Conservation (phyloP, 345 rosid species). For the Luvunga scandens region DNA sequence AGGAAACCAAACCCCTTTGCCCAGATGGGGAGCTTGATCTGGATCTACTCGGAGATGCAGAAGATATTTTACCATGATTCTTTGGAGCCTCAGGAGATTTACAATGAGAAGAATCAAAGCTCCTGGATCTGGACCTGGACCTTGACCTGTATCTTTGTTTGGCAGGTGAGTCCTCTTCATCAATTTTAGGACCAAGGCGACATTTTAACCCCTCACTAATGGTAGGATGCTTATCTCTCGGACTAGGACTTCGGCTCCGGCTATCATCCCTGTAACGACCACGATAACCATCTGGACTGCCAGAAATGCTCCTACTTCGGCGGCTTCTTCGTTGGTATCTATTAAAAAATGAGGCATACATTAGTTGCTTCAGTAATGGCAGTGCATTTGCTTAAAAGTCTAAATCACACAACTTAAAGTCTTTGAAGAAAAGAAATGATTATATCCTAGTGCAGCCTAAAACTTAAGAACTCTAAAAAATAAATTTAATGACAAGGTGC, state of each 20-base stretch:
- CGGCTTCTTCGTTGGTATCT: slow-evolving; percentile 54
- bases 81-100: slow-evolving; percentile 42
- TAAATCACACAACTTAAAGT: not conserved
- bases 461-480: not conserved
- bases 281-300: slow-evolving; percentile 53
- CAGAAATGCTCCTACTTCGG: slow-evolving; percentile 55
- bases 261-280: slow-evolving; percentile 48
- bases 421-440: not conserved
- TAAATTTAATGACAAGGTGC: not conserved
- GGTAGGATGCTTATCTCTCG: slow-evolving; percentile 49
- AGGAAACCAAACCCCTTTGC: slow-evolving; percentile 72
- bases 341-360: not conserved
- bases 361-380: slow-evolving; percentile 2
- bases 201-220: slow-evolving; percentile 69
- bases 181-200: slow-evolving; percentile 59
- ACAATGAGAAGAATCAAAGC: slow-evolving; percentile 34
- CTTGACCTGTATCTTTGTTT: slow-evolving; percentile 38
- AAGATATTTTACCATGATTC: slow-evolving; percentile 22
- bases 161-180: slow-evolving; percentile 31
- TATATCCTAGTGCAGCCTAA: not conserved
- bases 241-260: slow-evolving; percentile 61
- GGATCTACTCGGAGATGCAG: slow-evolving; percentile 44
- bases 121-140: slow-evolving; percentile 37
- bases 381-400: not conserved
- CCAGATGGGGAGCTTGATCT: slow-evolving; percentile 66